These are phyloP conservation scores for Nigrospora osmanthi DNA, from an alignment of 2,329 filamentous ascomycete species.

Conservation along the genomic window DNA sequence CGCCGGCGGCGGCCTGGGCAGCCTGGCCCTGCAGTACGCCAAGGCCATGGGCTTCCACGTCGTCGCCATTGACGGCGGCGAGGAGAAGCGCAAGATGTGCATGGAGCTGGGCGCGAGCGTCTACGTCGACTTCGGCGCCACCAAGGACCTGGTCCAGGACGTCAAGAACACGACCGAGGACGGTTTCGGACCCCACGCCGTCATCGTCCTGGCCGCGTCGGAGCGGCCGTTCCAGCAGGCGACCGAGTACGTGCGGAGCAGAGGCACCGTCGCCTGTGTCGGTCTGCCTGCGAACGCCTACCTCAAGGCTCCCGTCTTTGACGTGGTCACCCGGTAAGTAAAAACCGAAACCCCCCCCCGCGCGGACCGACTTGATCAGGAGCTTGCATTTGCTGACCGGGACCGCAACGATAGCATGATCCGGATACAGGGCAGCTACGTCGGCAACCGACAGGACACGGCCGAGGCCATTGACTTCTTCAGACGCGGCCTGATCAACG, in stretches of 20 bases:
- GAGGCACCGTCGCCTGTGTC: constrained; percentile 80
- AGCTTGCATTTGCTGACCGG: no score
- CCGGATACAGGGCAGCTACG: constrained; percentile 85
- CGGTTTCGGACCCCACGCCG: constrained; percentile 78
- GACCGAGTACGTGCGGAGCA: constrained; percentile 75
- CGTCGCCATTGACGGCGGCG: constrained; percentile 77
- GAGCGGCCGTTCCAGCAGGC: constrained; percentile 97
- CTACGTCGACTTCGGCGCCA: constrained; percentile 75
- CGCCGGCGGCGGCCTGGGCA: constrained; percentile 74
- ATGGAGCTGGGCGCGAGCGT: constrained; percentile 59
- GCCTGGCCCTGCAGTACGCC: constrained; percentile 75
- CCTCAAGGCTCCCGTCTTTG: constrained; percentile 79
- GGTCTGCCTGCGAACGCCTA: constrained; percentile 76
- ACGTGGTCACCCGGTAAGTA: constrained; percentile 59
- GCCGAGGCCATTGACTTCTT: constrained; percentile 90
- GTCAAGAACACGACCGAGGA: constrained; percentile 76
- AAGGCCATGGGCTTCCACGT: constrained; percentile 79
- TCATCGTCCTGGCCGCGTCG: constrained; percentile 74
- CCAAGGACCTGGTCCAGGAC: constrained; percentile 72
- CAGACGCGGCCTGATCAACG: constrained; percentile 73
- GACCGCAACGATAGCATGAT: constrained; percentile 57
- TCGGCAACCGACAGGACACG: constrained; percentile 84
- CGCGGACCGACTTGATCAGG: background rate
- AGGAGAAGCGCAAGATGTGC: constrained; percentile 70
- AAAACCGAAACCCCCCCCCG: background rate